Evolutionary conservation across 2,329 filamentous ascomycete species (phyloP).

Genomic region (Calonectria hawksworthii): DNA sequence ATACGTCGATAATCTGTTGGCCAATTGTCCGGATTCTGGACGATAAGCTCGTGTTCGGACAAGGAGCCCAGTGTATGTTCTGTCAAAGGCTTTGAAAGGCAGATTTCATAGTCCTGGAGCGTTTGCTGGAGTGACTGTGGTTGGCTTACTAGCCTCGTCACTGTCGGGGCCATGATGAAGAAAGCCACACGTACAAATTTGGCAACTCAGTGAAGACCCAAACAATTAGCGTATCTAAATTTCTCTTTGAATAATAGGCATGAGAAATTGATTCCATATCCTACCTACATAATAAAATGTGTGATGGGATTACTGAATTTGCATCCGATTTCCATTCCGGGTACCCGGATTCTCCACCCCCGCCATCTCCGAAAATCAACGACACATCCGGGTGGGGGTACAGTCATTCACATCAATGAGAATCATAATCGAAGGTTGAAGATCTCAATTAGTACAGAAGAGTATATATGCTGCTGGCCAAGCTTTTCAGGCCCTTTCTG

Average conservation of each 20-base stretch:
- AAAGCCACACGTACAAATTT: background rate
- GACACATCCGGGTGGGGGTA: background rate
- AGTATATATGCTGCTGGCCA: background rate
- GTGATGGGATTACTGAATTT: background rate
- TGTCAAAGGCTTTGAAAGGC: background rate
- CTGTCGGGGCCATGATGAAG: background rate
- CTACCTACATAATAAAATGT: background rate
- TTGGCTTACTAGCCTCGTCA: background rate
- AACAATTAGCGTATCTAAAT: background rate
- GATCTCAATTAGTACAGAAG: background rate
- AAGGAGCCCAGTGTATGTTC: background rate
- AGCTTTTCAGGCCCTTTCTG: background rate
- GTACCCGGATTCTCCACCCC: background rate
- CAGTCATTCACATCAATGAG: too few species aligned
- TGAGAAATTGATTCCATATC: background rate
- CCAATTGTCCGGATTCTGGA: background rate
- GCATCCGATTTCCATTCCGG: background rate
- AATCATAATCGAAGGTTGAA: too few species aligned
- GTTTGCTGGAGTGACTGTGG: background rate
- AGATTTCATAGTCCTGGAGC: background rate
- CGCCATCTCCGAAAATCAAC: background rate
- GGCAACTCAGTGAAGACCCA: background rate
- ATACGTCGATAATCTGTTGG: background rate
- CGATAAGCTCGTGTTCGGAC: background rate
- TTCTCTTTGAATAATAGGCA: background rate